A percentile compares a stretch with the other conserved stretches of the same genome.
phyloP scores from a whole-genome alignment of 2,329 filamentous ascomycete species.

The Dendryphion nanum region DNA sequence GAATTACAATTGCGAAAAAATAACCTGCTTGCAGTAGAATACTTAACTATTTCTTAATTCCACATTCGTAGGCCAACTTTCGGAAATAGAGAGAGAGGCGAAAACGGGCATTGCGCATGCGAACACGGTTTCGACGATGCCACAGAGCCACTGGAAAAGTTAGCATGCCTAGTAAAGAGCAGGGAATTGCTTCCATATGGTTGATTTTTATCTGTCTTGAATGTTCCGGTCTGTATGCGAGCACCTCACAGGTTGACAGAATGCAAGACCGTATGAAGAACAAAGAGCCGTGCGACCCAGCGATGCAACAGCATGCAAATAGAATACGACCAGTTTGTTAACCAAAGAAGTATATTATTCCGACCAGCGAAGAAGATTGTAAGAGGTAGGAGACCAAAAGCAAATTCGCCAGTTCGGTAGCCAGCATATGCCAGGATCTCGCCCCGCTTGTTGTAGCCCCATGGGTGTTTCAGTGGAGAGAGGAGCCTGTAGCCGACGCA shows the following conservation, averaged over 20 bases:
- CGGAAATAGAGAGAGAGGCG: too few species aligned
- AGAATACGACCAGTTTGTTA: slow-evolving; percentile 51
- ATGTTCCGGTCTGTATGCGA: slow-evolving; percentile 24
- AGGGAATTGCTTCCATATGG: too few species aligned
- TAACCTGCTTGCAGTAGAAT: too few species aligned
- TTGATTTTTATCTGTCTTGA: slow-evolving; percentile 8
- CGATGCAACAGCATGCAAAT: slow-evolving; percentile 52
- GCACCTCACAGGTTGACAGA: slow-evolving; percentile 41
- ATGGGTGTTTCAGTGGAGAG: slow-evolving; percentile 4
- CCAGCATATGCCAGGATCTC: slow-evolving; percentile 38
- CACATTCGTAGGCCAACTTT: too few species aligned
- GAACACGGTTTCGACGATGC: too few species aligned
- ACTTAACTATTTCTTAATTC: too few species aligned
- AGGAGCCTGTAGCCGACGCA: slow-evolving; percentile 6
- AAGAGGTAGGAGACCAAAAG: slow-evolving; percentile 44
- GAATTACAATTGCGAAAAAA: too few species aligned
- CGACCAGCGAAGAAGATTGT: slow-evolving; percentile 47
- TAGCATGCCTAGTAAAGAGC: too few species aligned
- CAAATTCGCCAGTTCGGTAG: slow-evolving; percentile 44
- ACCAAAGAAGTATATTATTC: slow-evolving; percentile 50
- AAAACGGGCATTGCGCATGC: too few species aligned
- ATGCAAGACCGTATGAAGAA: slow-evolving; percentile 48
- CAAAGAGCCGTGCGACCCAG: slow-evolving; percentile 37
- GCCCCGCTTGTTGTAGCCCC: slow-evolving; percentile 14
- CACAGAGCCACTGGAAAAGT: too few species aligned